Percentiles rank a stretch among this genome's conserved stretches.
phyloP scores from a whole-genome alignment of 2,329 filamentous ascomycete genomes.

The Acephala macrosclerotiorum region DNA sequence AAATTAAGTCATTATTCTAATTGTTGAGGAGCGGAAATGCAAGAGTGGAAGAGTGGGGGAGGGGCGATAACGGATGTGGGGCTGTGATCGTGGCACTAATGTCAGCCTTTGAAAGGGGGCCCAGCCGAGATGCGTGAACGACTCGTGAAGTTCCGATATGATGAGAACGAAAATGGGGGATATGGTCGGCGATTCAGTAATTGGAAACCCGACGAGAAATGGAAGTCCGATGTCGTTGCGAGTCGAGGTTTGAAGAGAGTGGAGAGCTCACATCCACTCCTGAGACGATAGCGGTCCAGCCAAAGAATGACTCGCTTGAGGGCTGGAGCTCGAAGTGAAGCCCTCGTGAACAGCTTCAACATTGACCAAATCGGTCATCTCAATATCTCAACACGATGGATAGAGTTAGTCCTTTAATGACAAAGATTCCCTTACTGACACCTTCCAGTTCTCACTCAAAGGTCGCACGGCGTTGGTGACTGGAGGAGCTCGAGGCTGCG shows the following conservation, averaged over 20 bases:
- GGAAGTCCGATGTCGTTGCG: constrained; percentile 3
- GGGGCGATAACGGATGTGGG: constrained; percentile 10
- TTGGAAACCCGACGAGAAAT: background rate
- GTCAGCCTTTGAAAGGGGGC: background rate
- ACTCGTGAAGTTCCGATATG: background rate
- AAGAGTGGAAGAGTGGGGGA: constrained; percentile 8
- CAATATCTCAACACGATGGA: constrained; percentile 3
- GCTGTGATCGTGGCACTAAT: background rate
- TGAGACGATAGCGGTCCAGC: background rate
- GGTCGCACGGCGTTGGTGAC: constrained; percentile 54
- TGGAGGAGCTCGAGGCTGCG: constrained; percentile 54
- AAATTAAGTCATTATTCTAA: background rate
- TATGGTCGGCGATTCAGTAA: background rate
- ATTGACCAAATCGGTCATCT: background rate
- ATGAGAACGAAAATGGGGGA: background rate
- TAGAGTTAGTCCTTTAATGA: constrained; percentile 15
- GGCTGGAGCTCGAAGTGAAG: background rate
- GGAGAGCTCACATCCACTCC: background rate
- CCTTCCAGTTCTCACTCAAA: constrained; percentile 50
- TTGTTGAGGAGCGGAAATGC: background rate
- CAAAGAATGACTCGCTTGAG: constrained; percentile 4
- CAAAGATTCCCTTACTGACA: background rate
- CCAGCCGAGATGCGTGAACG: background rate
- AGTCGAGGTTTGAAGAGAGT: background rate
- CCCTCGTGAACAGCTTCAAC: background rate